A percentile compares a stretch with the other conserved stretches of the same genome.
Conservation (phyloP, 768 basidiomycete genomes). For the Tylopilus cervinicoccineus region DNA sequence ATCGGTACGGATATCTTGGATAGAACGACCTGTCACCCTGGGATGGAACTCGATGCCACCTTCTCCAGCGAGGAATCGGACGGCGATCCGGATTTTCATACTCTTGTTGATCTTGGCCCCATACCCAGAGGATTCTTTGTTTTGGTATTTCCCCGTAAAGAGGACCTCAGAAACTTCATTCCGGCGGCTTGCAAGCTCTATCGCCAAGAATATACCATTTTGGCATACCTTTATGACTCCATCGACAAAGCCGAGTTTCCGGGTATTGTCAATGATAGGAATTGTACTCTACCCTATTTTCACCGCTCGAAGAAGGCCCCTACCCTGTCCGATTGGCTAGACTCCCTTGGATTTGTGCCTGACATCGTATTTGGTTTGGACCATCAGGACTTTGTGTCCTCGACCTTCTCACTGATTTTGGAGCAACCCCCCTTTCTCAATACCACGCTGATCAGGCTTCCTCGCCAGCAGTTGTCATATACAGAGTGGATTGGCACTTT, state of each 20-base stretch:
- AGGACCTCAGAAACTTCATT: constrained; percentile 33
- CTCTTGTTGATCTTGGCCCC: background rate
- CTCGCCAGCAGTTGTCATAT: constrained; percentile 45
- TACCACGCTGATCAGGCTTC: constrained; percentile 40
- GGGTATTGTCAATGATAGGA: constrained; percentile 9
- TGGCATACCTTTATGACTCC: constrained; percentile 31
- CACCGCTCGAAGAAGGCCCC: constrained; percentile 7
- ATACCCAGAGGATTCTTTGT: constrained; percentile 26
- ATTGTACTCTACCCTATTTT: constrained; percentile 18
- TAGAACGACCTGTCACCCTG: background rate
- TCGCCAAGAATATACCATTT: constrained; percentile 27
- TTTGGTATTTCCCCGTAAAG: constrained; percentile 32
- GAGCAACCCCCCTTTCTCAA: constrained; percentile 21
- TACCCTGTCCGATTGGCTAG: constrained; percentile 31
- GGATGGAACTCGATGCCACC: background rate
- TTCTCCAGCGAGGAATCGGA: background rate
- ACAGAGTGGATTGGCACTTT: constrained; percentile 63
- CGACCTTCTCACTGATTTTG: constrained; percentile 17
- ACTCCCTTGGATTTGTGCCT: constrained; percentile 20
- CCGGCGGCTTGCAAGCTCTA: constrained; percentile 36
- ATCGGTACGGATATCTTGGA: constrained; percentile 14
- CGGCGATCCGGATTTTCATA: background rate
- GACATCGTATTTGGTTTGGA: constrained; percentile 35
- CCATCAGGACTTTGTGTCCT: constrained; percentile 26
- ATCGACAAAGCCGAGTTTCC: background rate